phyloP scores from a whole-genome alignment of 257 asterid species.

The Fraxinus anomala region DNA sequence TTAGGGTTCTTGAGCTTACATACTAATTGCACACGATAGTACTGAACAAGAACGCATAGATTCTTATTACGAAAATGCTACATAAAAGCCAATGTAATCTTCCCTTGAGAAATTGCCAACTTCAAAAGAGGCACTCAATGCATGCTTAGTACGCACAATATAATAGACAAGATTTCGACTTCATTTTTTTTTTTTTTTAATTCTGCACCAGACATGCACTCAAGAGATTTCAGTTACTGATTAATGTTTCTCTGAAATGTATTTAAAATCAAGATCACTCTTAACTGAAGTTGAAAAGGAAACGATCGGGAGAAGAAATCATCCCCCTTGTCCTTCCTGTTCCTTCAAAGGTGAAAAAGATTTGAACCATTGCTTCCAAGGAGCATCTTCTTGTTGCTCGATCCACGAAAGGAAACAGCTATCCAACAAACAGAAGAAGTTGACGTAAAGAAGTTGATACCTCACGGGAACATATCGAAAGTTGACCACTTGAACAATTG shows the following conservation, averaged over 20 bases:
- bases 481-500: constrained; percentile 76
- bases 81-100: not conserved
- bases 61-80: not conserved
- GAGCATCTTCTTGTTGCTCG: constrained; percentile 84
- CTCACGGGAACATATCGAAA: constrained; percentile 77
- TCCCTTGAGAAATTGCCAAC: not conserved
- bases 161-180: not conserved
- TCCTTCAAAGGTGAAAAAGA: constrained; percentile 47
- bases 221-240: not conserved
- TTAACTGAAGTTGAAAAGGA: not conserved
- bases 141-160: not conserved
- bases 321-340: constrained; percentile 46
- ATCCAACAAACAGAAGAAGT: constrained; percentile 83
- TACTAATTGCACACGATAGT: not conserved
- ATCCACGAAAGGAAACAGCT: constrained; percentile 89
- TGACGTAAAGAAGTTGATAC: constrained; percentile 84
- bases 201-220: not conserved
- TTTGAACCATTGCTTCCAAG: constrained; percentile 78
- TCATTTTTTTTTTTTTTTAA: not conserved
- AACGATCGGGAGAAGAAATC: constrained; percentile 14
- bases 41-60: no score
- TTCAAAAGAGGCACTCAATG: not conserved
- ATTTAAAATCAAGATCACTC: not conserved
- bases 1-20: not conserved
- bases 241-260: not conserved